Base-by-base conservation (phyloP, 768 basidiomycete species). In the Tremella mesenterica region DNA sequence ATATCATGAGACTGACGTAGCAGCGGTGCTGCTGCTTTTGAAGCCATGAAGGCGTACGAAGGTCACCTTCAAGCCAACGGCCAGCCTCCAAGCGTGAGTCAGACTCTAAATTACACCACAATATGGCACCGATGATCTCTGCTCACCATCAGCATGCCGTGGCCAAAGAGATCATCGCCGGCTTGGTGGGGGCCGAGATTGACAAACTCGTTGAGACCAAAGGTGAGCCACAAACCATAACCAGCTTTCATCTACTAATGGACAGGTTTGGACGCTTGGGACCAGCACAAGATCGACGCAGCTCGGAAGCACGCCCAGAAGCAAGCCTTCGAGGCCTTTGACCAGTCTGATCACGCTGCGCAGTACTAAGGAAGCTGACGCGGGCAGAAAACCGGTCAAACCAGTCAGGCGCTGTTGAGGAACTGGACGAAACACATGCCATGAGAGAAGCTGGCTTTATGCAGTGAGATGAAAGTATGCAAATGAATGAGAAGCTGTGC, bases 161-260 rank as follows among this genome's bases (percentile, higher is more conserved):
- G 27, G 71, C 73, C 52, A 71, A 74, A 57, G 73, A 76, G 64
- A 44, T 75, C 57, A 39, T 74, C 20, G 73, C 74, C 18, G 75
- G 70, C 4, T 64, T 75, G 46, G 73, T 70, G 16, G 72, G 67
- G 18, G 75, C 74, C 16, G 75, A 76, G 56, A 73, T 74, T 29
- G 74, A 75, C 66, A 70, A 68, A 56, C 64, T 74, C 45, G 70
- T 74, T 60, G 74, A 75, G 64, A 75, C 74, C 56, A 75, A 75
- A 61, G 75, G 75, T 64, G 52, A 53, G 60, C 60, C 8, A n/a
- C 25, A 13, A 14, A 9, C 23, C 23, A 2, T 31, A 20, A 27
- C n/a, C 57, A 14, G 27, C 31, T n/a, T 4, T 18, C 9, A 36
- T 36, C 41, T 23, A 18, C 49, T 4, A 29, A 13, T 39, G 23